phyloP scores from a whole-genome alignment of 108 stramenopile genomes.

The Conticribra guillardii region DNA sequence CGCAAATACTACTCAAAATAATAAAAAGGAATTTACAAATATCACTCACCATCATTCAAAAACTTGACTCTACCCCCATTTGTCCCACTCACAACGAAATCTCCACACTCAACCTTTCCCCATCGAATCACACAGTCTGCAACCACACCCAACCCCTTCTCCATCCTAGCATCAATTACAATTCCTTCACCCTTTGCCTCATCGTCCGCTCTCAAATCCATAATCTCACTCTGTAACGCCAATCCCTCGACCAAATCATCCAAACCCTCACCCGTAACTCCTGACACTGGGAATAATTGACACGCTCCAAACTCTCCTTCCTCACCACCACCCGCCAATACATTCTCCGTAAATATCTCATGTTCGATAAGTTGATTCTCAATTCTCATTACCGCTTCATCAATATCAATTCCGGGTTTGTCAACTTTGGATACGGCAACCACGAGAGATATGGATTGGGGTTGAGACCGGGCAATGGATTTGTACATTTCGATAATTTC shows the following conservation, averaged over 20 bases:
- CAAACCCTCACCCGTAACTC: slow-evolving; percentile 87
- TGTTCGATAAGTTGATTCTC: slow-evolving; percentile 90
- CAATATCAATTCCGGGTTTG: slow-evolving; percentile 83
- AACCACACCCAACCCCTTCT: slow-evolving; percentile 84
- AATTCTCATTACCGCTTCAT: slow-evolving; percentile 74
- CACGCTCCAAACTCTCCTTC: slow-evolving; percentile 81
- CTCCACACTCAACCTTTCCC: slow-evolving; percentile 71
- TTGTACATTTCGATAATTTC: slow-evolving; percentile 94
- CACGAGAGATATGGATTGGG: slow-evolving; percentile 81
- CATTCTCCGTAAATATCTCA: slow-evolving; percentile 75
- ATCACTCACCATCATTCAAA: slow-evolving; percentile 69
- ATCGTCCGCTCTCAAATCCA: slow-evolving; percentile 84
- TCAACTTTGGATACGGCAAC: slow-evolving; percentile 97
- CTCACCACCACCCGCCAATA: slow-evolving; percentile 56
- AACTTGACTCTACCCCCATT: slow-evolving; percentile 72
- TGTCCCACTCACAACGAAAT: slow-evolving; percentile 79
- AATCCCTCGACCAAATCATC: slow-evolving; percentile 89
- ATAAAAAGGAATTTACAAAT: neutral
- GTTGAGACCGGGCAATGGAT: slow-evolving; percentile 72
- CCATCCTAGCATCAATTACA: slow-evolving; percentile 80
- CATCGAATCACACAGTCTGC: slow-evolving; percentile 84
- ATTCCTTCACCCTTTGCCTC: slow-evolving; percentile 83
- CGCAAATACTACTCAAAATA: neutral
- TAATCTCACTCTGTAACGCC: slow-evolving; percentile 79
- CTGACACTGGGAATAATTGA: slow-evolving; percentile 89